phyloP scores from a whole-genome alignment of 257 asterid genomes.

The Marsdenia floribunda region DNA sequence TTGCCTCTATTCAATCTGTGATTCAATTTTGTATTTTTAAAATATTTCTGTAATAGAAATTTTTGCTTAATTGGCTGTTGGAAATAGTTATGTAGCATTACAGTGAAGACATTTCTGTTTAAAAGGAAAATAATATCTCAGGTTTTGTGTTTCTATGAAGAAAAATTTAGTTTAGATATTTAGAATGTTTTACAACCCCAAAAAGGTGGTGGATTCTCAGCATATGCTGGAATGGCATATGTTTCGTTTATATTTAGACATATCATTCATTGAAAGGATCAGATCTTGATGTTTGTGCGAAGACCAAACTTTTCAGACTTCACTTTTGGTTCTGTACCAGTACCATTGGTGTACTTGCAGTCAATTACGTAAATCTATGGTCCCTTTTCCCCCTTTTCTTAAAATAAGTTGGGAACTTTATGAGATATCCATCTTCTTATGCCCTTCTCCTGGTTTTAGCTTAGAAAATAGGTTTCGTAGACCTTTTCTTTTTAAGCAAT shows the following conservation, averaged over 20 bases:
- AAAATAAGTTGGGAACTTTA: not conserved
- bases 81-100: not conserved
- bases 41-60: not conserved
- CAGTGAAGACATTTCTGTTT: not conserved
- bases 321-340: not conserved
- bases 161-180: not conserved
- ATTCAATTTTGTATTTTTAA: not conserved
- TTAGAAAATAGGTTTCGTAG: not conserved
- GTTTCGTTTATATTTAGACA: not conserved
- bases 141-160: not conserved
- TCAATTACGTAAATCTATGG: not conserved
- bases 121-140: not conserved
- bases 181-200: not conserved
- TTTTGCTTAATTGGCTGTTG: not conserved
- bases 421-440: not conserved
- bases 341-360: not conserved
- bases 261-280: not conserved
- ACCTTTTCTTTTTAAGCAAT: not conserved
- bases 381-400: not conserved
- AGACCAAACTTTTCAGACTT: not conserved
- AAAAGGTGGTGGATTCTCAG: not conserved
- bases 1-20: not conserved
- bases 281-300: not conserved
- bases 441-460: not conserved
- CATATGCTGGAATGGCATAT: too few relatives aligned